Evolutionary conservation across 116 monocot species (phyloP), one percentile per base, ranked within the genome.

Genomic region (Dioscorea cayenensis): DNA sequence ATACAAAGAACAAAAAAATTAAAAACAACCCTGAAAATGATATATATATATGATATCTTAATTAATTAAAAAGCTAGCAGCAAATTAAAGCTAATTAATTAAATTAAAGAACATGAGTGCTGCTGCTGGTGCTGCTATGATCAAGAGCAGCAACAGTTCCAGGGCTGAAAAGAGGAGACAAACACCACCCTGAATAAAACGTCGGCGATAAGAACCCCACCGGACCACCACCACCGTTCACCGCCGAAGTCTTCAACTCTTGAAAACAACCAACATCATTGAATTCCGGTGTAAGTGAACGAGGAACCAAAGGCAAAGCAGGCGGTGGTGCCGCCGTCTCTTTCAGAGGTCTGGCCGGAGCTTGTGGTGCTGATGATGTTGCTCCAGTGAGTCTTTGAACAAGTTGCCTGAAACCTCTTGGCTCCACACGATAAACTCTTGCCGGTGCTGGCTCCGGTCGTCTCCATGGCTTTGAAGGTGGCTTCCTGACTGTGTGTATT

Each of bases 311-410:
- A 19, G 49, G 6, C 20, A 27, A 4, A 28, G 23, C 7, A 25
- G 69, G 69, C 10, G 49, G 69, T 28, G 69, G 69, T 23, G 67
- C 9, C 8, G 23, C 23, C 61, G 50, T 36, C 3, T 68, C 64
- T 52, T 14, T 18, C 49, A 64, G 66, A 17, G 68, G 71, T 7
- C 64, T 77, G 7, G 36, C 13, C 5, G 22, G 22, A 20, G 35
- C 35, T 35, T 65, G 28, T 16, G 13, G 28, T 19, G 25, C 25
- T 25, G 17, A 6, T 43, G 43, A 32, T 19, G 66, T 36, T n/a
- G 72, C 73, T 0, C 83, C 88, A 16, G 92, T 88, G 49, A 88
- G 83, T 37, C 38, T 70, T 75, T 88, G 92, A 25, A 88, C 88
- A 3, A 88, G 81, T 32, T 73, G 67, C 10, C 88, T 78, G 75